Evolutionary conservation across 345 rosid genomes (phyloP), one percentile per base, ranked within the genome.

Genomic region (Hibiscus trionum): DNA sequence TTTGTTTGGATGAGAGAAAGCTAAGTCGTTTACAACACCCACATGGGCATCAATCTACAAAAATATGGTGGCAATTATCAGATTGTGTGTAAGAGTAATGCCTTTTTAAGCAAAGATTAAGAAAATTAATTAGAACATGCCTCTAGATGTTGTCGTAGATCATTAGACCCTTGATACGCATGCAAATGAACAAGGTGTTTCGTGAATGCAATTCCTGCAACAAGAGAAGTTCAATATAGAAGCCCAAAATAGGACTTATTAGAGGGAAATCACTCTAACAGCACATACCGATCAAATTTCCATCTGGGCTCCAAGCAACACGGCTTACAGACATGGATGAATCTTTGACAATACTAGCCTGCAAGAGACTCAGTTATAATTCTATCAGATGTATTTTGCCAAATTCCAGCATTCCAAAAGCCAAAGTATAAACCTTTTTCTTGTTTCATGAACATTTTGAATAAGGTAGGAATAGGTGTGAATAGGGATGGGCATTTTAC

Each of bases 1-100:
- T 75, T 84, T 90, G 86, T 84, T 89, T 77, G 91, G 96, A 81
- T 84, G 81, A 76, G 93, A 87, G 80, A 93, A 93, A 71, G 93
- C 94, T 78, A 93, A 73, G 84, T 91, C 98, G 68, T 87, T 93
- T 66, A 58, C 61, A 58, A 33, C 16, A 58, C 61, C 61, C 7
- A 58, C 15, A 58, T 58, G 61, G 31, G 61, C 94, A 39, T 88
- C 97, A 82, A 93, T 82, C 98, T 93, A 85, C 52, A 77, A 29
- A 57, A 59, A 78, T 42, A 58, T n/a, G 8, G 74, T 17, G 72
- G 47, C 57, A 74, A 44, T 39, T 39, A 75, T 78, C 72, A 75
- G 52, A 66, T 16, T 69, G 58, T 2, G 9, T 58, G 58, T 5
- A 58, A 39, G 71, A 77, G 46, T 10, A 65, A 79, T 35, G 42